Evolutionary conservation across 2,329 filamentous ascomycete genomes (phyloP), one percentile per base, ranked within the genome.

Genomic region (Aaosphaeria pasadenensis): DNA sequence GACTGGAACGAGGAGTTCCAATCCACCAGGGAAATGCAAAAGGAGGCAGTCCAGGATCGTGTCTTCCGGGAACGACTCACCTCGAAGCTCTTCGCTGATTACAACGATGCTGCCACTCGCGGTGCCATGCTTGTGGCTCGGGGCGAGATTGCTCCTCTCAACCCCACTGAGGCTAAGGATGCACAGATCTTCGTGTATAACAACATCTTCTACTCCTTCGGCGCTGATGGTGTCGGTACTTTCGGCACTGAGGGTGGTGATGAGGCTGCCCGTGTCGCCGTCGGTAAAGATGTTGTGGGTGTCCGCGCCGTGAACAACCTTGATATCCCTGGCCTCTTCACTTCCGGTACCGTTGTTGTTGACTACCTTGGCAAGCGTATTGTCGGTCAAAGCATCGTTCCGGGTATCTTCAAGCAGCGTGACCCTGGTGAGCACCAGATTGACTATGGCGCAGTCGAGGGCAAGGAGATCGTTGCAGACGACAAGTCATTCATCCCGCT

Each of bases 1-100:
- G 94, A 99, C 71, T 99, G 95, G 92, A 99, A 99, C 62, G 94
- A 99, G 71, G 94, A 99, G 67, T 95, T 99, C 67, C 94, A 99
- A 71, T 96, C 92, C 2, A 96, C 94, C 7, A 86, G 90, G 62
- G 94, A 99, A 71, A 81, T 99, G 54, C 91, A 92, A 32, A 92
- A 91, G 66, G 92, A 96, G 55, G 90, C 86, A 6, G 88, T 99
- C 7, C 92, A 96, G 71, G 94, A 99, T 66, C 85, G 92, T 46
- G 91, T 99, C 13, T 97, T 97, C 80, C 84, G 94, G 30, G 94
- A 99, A 72, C 85, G 94, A 31, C 79, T 99, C 47, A 88, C 94
- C 6, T 94, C 91, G 11, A 99, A 99, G 76, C 83, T 99, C 1
- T 97, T 96, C 67, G 94, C 94, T 7, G 94, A 99, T 71, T 99